These are phyloP conservation scores for Coniochaeta sp. DNA, from an alignment of 2,329 filamentous ascomycete genomes.

Conservation along the genomic window DNA sequence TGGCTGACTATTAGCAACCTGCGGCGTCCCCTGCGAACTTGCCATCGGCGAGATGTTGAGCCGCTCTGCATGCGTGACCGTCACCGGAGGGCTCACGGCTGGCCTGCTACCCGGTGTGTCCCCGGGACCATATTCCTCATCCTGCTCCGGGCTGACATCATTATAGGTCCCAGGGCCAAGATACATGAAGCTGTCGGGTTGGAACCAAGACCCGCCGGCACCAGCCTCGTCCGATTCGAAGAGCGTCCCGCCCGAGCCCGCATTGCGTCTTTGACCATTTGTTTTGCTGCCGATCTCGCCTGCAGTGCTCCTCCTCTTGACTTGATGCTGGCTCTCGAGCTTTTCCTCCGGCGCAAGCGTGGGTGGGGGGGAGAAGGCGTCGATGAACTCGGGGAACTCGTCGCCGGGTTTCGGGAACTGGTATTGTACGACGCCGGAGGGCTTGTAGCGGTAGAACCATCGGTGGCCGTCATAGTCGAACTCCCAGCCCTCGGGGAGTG, in stretches of 20 bases:
- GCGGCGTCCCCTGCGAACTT: conserved; percentile 19
- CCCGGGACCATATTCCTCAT: conserved; percentile 22
- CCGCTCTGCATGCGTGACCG: conserved; percentile 4
- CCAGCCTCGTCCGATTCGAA: conserved; percentile 24
- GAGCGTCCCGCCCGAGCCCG: conserved; percentile 8
- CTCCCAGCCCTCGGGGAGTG: conserved; percentile 48
- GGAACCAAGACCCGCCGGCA: conserved; percentile 31
- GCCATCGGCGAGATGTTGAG: conserved; percentile 15
- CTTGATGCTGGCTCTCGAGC: conserved; percentile 44
- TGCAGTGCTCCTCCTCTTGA: conserved; percentile 26
- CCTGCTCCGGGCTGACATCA: conserved; percentile 38
- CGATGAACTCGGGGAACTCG: conserved; percentile 48
- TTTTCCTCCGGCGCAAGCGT: conserved; percentile 44
- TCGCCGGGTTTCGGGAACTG: conserved; percentile 51
- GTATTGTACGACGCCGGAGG: conserved; percentile 47
- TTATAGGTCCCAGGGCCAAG: conserved; percentile 38
- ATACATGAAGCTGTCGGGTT: conserved; percentile 47
- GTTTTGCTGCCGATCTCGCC: conserved; percentile 8
- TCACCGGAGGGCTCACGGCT: conserved; percentile 1
- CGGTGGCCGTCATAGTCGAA: conserved; percentile 49
- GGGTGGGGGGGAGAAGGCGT: conserved; percentile 25
- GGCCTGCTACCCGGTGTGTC: conserved; percentile 14
- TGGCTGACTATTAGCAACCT: conserved; percentile 14
- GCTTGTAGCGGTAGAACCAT: conserved; percentile 51
- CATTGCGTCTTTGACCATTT: conserved; percentile 12